A percentile compares a stretch with the other conserved stretches of the same genome.
Evolutionary conservation across 2,329 filamentous ascomycete genomes (phyloP).

Genomic region (Fusarium avenaceum): DNA sequence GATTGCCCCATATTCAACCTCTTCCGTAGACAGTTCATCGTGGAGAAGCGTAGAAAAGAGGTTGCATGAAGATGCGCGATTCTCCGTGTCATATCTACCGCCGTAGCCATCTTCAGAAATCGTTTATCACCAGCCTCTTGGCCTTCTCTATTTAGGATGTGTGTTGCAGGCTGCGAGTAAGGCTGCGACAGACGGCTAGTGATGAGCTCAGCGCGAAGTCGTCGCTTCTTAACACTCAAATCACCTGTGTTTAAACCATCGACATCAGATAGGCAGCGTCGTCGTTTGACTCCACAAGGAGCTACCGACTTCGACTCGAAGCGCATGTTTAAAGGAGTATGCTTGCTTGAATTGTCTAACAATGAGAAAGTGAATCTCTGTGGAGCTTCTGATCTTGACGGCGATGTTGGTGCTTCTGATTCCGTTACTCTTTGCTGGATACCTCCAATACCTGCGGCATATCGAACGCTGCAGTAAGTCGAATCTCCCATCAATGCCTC

Average conservation of each 20-base stretch:
- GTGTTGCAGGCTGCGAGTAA: slow-evolving; percentile 76
- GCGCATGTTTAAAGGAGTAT: slow-evolving; percentile 30
- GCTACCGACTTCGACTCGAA: neutral
- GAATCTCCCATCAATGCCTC: slow-evolving; percentile 39
- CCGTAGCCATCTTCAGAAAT: slow-evolving; percentile 63
- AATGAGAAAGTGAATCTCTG: slow-evolving; percentile 36
- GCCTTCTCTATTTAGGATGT: slow-evolving; percentile 74
- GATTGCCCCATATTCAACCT: slow-evolving; percentile 54
- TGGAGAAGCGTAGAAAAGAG: slow-evolving; percentile 73
- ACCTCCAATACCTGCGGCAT: neutral
- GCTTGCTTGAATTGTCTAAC: slow-evolving; percentile 10
- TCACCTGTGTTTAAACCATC: slow-evolving; percentile 67
- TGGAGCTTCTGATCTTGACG: slow-evolving; percentile 1
- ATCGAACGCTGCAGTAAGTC: slow-evolving; percentile 4
- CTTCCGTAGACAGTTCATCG: slow-evolving; percentile 72
- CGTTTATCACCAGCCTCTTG: slow-evolving; percentile 60
- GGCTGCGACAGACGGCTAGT: slow-evolving; percentile 78
- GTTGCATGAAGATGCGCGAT: slow-evolving; percentile 62
- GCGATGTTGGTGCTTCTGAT: slow-evolving; percentile 4
- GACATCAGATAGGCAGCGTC: slow-evolving; percentile 68
- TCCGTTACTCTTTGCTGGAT: neutral
- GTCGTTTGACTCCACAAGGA: slow-evolving; percentile 60
- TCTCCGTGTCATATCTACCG: slow-evolving; percentile 54
- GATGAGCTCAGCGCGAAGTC: slow-evolving; percentile 72
- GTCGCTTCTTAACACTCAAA: slow-evolving; percentile 75